Evolutionary conservation across 192 early-diverging fungal genomes (phyloP).

Genomic region (Backusella westeae): DNA sequence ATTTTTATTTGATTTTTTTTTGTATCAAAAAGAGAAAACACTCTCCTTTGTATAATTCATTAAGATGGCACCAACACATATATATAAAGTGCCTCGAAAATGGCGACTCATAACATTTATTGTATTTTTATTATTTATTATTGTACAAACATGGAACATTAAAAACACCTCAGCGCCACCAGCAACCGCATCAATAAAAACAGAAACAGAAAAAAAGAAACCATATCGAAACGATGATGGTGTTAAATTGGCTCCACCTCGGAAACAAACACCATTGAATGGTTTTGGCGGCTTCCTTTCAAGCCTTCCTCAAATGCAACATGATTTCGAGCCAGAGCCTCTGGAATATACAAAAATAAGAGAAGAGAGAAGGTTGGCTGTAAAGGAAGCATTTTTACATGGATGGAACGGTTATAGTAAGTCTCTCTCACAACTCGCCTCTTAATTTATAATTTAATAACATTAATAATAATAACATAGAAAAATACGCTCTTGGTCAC

Average conservation of each 20-base stretch:
- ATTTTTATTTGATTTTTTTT: neutral
- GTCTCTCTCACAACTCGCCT: neutral
- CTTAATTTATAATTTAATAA: neutral
- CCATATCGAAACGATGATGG: neutral
- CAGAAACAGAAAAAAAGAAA: neutral
- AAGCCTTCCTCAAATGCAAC: constrained; percentile 18
- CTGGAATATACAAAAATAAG: neutral
- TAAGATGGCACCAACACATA: neutral
- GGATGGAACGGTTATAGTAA: constrained; percentile 78
- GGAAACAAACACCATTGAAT: neutral
- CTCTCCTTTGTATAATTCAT: neutral
- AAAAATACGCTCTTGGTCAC: constrained; percentile 68
- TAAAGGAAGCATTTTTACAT: constrained; percentile 62
- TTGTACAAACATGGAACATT: constrained; percentile 3
- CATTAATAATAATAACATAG: neutral
- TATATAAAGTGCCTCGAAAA: neutral
- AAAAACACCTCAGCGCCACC: neutral
- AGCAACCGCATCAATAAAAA: neutral
- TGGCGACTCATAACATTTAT: constrained; percentile 1
- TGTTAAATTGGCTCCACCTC: neutral
- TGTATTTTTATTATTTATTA: neutral
- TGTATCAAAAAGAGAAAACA: neutral
- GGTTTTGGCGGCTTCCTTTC: constrained; percentile 6
- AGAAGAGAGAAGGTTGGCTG: constrained; percentile 36
- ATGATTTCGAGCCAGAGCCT: constrained; percentile 21